These are phyloP conservation scores for Clitopilus passeckerianus DNA, from an alignment of 768 basidiomycete species.

Conservation along the genomic window DNA sequence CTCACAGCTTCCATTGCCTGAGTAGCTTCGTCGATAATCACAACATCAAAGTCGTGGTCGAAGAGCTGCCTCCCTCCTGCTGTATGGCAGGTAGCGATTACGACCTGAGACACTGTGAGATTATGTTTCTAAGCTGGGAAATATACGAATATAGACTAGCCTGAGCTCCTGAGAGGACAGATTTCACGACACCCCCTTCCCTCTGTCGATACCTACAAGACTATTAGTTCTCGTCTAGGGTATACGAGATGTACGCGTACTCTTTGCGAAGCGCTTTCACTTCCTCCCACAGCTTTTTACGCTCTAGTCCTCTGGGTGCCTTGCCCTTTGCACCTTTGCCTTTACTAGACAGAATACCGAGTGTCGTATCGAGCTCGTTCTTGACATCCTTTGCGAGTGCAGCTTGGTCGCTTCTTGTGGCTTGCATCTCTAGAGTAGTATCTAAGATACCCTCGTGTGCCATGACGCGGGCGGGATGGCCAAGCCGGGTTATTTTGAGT, in stretches of 20 bases:
- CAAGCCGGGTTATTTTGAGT: slow-evolving; percentile 78
- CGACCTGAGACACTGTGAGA: slow-evolving; percentile 44
- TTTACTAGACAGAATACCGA: slow-evolving; percentile 64
- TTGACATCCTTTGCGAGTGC: slow-evolving; percentile 87
- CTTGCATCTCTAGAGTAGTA: slow-evolving; percentile 69
- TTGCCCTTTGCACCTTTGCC: slow-evolving; percentile 74
- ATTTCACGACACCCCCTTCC: slow-evolving; percentile 78
- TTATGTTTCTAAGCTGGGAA: background rate
- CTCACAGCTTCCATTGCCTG: slow-evolving; percentile 91
- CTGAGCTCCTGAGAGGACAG: slow-evolving; percentile 77
- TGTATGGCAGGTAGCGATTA: slow-evolving; percentile 92
- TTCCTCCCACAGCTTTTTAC: slow-evolving; percentile 84
- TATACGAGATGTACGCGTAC: slow-evolving; percentile 35
- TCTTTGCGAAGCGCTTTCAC: slow-evolving; percentile 87
- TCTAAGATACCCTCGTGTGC: slow-evolving; percentile 60
- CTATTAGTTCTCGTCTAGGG: background rate
- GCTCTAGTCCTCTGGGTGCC: slow-evolving; percentile 62
- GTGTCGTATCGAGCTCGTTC: slow-evolving; percentile 68
- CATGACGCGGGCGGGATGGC: slow-evolving; percentile 94
- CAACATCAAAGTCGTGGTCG: slow-evolving; percentile 80
- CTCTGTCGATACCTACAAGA: slow-evolving; percentile 76
- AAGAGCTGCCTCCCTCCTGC: slow-evolving; percentile 81
- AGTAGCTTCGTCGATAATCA: slow-evolving; percentile 97
- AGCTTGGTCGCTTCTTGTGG: slow-evolving; percentile 73
- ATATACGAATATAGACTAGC: too few relatives aligned